Percentiles rank a stretch among this genome's conserved stretches.
Conservation (phyloP, 257 asterid species). For the Penstemon barbatus region DNA sequence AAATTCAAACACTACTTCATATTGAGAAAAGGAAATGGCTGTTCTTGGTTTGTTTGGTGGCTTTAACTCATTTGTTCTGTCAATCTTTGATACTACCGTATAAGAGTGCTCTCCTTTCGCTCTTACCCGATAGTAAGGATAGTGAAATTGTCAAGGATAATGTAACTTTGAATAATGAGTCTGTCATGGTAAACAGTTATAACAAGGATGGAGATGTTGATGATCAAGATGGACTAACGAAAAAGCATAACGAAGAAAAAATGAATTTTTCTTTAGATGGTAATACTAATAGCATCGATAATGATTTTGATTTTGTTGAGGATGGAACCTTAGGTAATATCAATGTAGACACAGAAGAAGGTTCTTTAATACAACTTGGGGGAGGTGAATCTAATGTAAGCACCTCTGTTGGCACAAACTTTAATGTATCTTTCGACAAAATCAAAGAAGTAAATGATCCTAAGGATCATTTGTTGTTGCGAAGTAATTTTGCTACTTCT, state of each 20-base stretch:
- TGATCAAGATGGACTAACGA: constrained; percentile 22
- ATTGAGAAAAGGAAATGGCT: constrained; percentile 74
- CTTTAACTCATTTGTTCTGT: constrained; percentile 68
- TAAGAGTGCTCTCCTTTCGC: constrained; percentile 59
- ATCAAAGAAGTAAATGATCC: constrained; percentile 10
- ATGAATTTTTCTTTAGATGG: constrained; percentile 33
- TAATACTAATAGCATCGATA: constrained; percentile 30
- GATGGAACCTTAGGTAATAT: constrained; percentile 52
- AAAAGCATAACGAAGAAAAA: constrained; percentile 27
- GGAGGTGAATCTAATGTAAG: constrained; percentile 26
- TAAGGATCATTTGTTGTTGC: constrained; percentile 20
- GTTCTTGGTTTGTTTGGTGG: constrained; percentile 62
- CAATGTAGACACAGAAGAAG: constrained; percentile 26
- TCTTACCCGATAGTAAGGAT: constrained; percentile 42
- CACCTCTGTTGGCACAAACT: constrained; percentile 17
- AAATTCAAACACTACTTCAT: constrained; percentile 45
- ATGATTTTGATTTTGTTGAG: constrained; percentile 64
- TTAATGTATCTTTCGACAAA: constrained; percentile 10
- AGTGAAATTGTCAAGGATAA: constrained; percentile 16
- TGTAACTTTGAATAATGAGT: constrained; percentile 33
- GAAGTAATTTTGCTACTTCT: constrained; percentile 22
- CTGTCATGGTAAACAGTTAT: constrained; percentile 24
- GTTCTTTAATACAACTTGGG: constrained; percentile 11
- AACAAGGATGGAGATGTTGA: constrained; percentile 20
- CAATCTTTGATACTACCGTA: constrained; percentile 83